These are phyloP conservation scores for Talaromyces sp. DNA, from an alignment of 2,329 filamentous ascomycete species.

Conservation along the genomic window DNA sequence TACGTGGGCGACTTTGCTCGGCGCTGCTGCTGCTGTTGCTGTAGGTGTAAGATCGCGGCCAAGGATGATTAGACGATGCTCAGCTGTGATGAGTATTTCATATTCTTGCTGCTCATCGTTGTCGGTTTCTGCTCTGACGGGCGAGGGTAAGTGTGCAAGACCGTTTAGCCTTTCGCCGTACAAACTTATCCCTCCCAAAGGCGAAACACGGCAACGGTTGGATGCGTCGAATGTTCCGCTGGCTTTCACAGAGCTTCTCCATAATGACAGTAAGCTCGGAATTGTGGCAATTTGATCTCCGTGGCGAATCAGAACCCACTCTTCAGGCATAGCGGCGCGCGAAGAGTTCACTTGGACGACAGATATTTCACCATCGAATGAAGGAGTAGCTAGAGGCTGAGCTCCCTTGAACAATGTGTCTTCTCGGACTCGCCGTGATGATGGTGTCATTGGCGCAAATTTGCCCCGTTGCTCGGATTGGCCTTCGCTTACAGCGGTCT, in stretches of 20 bases:
- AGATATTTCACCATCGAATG: conserved; percentile 38
- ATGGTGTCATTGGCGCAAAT: conserved; percentile 45
- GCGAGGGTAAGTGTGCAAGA: conserved; percentile 33
- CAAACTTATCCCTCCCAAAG: conserved; percentile 35
- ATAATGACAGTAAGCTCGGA: conserved; percentile 40
- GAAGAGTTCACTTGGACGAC: conserved; percentile 35
- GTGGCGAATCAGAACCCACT: conserved; percentile 42
- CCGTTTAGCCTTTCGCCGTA: conserved; percentile 39
- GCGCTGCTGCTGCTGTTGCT: neutral
- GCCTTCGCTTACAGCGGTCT: conserved; percentile 16
- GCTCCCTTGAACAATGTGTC: conserved; percentile 41
- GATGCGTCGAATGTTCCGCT: conserved; percentile 37
- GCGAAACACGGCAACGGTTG: conserved; percentile 33
- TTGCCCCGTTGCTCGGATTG: conserved; percentile 28
- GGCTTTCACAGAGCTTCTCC: conserved; percentile 38
- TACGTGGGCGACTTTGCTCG: neutral
- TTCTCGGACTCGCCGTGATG: conserved; percentile 44
- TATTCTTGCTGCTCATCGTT: conserved; percentile 24
- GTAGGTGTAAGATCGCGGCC: conserved; percentile 10
- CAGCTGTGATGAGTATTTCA: conserved; percentile 38
- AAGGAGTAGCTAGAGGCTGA: conserved; percentile 24
- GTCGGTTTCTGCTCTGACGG: conserved; percentile 20
- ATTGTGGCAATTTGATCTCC: conserved; percentile 39
- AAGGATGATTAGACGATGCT: conserved; percentile 38
- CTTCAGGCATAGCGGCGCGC: conserved; percentile 35